Evolutionary conservation across 345 rosid species (phyloP), one percentile per base, ranked within the genome.

Genomic region (Eucalyptus erythrocorys): DNA sequence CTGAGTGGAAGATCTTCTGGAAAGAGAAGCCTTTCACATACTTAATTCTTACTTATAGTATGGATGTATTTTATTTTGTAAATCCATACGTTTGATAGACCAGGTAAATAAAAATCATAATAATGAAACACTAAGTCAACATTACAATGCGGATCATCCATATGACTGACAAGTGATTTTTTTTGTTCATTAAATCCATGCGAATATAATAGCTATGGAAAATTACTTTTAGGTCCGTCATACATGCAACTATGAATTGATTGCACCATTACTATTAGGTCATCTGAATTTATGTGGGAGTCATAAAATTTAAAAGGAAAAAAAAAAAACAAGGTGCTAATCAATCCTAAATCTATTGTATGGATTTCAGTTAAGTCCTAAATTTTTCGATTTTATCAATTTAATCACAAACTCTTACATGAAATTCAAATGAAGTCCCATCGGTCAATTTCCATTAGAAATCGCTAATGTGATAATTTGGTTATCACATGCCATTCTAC

Each of bases 391-490:
- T 4, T 17, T 34, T 16, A 10, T 2, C 24, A 34, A 9, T 32
- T 71, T 68, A 34, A 5, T 5, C 13, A 5, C 21, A 34, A 34
- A 71, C 26, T 11, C 24, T 68, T 32, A 17, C 24, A 15, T 0
- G 2, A 17, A 68, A 68, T 32, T 32, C 24, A 37, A 71, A 68
- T 1, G 9, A 4, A 34, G 43, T 5, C 24, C 0, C 40, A 3
- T 5, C 0, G 1, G 10, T 68, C 0, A 34, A 68, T 34, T 68
- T 66, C 14, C 40, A 7, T 11, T n/a, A 8, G 6, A 66, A 66
- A 64, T 64, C 0, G 1, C 2, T 32, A 0, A 66, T 3, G 1
- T 16, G 5, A 16, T 0, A 13, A 8, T n/a, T 34, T 17, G 19
- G 40, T 66, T 4, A 66, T 32, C 6, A 6, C 9, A 14, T 6